These are phyloP conservation scores for Mangifera indica DNA, from an alignment of 345 rosid species.

Conservation along the genomic window DNA sequence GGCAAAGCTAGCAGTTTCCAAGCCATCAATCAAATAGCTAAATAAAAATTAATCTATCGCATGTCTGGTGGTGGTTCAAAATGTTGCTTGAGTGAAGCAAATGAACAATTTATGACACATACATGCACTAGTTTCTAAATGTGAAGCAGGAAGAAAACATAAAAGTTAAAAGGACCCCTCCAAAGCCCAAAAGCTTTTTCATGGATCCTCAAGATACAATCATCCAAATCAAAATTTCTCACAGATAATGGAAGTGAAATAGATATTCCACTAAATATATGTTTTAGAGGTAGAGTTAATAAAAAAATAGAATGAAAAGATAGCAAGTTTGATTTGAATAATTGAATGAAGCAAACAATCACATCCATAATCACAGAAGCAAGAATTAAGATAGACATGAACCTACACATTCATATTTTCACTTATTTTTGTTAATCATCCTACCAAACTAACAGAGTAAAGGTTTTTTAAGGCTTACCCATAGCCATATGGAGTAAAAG, in stretches of 20 bases:
- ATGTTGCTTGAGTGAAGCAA: not conserved
- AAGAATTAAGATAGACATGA: not conserved
- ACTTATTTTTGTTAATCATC: not conserved
- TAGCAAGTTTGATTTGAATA: no score
- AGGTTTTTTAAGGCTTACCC: slow-evolving; percentile 51
- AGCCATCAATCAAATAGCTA: not conserved
- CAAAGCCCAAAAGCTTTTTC: no score
- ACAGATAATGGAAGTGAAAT: no score
- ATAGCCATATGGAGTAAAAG: slow-evolving; percentile 68
- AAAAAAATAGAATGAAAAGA: not conserved
- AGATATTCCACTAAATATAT: not conserved
- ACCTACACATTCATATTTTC: not conserved
- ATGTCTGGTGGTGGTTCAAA: not conserved
- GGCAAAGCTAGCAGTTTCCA: not conserved
- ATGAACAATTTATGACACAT: not conserved
- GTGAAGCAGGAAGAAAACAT: no score
- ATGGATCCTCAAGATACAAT: no score
- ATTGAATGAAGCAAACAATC: not conserved
- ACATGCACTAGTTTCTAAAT: no score
- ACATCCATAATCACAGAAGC: not conserved
- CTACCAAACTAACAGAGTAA: slow-evolving; percentile 2
- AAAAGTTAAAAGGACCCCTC: no score
- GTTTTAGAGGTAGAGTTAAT: not conserved
- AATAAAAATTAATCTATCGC: not conserved
- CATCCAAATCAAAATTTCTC: no score